Conservation (phyloP, 148 eudicot genomes). For the Gaultheria prostrata region DNA sequence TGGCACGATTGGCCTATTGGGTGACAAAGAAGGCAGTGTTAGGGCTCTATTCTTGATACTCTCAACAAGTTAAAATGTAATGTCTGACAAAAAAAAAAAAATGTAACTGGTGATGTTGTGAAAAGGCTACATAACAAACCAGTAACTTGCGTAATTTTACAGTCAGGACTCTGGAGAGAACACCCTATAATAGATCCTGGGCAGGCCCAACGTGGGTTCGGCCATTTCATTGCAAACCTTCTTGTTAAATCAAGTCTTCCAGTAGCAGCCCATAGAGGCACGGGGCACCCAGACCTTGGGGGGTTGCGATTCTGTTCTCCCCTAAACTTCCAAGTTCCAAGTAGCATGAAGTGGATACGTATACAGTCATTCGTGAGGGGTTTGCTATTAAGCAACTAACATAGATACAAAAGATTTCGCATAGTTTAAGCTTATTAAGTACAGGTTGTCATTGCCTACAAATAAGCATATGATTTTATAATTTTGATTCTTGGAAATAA, state of each 20-base stretch:
- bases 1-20: background rate
- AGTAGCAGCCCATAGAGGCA: background rate
- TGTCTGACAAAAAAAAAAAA: too few species aligned
- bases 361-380: background rate
- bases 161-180: background rate
- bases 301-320: background rate
- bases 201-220: background rate
- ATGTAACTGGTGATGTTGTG: background rate
- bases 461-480: background rate
- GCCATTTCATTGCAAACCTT: constrained; percentile 4
- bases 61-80: background rate
- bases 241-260: background rate
- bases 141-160: background rate
- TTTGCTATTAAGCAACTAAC: background rate
- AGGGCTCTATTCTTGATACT: background rate
- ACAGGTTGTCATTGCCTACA: background rate
- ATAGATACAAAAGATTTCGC: background rate
- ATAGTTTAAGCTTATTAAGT: background rate
- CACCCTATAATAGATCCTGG: background rate
- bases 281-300: background rate
- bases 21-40: background rate
- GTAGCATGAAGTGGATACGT: background rate
- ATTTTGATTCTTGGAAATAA: background rate
- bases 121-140: background rate
- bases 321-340: background rate